These are phyloP conservation scores for Lotus japonicus DNA, from an alignment of 306 rosid species.

Conservation along the genomic window DNA sequence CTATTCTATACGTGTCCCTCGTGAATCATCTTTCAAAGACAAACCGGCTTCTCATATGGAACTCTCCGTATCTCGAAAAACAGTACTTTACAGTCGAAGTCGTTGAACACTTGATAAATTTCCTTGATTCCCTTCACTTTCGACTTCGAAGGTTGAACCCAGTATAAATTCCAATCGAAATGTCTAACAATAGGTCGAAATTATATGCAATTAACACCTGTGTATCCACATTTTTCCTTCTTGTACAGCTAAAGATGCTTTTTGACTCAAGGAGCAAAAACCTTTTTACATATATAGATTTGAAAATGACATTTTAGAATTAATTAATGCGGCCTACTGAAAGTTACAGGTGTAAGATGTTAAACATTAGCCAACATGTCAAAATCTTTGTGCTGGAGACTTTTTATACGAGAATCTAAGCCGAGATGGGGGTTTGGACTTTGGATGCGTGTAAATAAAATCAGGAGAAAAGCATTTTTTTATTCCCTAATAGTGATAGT, in stretches of 20 bases:
- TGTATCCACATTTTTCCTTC: not conserved
- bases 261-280: not conserved
- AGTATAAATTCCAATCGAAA: no score
- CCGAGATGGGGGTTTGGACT: no score
- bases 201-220: not conserved
- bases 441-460: not conserved
- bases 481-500: not conserved
- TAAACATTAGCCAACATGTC: constrained; percentile 20
- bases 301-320: not conserved
- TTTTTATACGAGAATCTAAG: not conserved
- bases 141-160: no score
- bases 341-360: not conserved
- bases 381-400: constrained; percentile 24
- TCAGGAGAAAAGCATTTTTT: not conserved
- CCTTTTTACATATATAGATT: not conserved
- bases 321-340: not conserved
- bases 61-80: no score
- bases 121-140: no score
- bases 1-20: no score
- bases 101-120: no score
- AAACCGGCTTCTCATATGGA: no score
- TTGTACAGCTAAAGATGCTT: not conserved
- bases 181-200: no score
- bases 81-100: no score
- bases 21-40: no score